Evolutionary conservation across 2,329 filamentous ascomycete species (phyloP), one percentile per base, ranked within the genome.

Genomic region (Teratosphaeria nubilosa): DNA sequence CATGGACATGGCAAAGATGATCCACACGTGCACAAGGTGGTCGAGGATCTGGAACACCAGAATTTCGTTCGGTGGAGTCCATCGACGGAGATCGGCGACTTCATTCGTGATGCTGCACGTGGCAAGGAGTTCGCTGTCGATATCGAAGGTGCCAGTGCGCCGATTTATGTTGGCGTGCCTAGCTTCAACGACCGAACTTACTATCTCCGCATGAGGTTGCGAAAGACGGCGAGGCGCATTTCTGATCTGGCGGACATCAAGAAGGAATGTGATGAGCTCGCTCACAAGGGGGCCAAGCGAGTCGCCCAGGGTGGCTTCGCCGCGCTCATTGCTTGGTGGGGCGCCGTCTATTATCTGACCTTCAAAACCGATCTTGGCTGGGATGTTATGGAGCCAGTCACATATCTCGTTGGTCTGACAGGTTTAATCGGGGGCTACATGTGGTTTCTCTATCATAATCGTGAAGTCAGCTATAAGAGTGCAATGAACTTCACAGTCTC

Each of bases 401-500:
- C 90, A 34, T 96, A 96, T 69, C 83, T 96, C 16, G 90, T 88
- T 1, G 88, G 90, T n/a, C 78, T 96, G 63, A 84, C 86, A 0
- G 91, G 88, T 13, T 83, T 96, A 68, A 95, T 96, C 77, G 86
- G 86, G 7, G 91, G 90, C 64, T 96, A 96, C 68, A 78, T 95
- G 56, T 96, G 90, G 90, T 96, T 96, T 71, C 77, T 96, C 13
- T 95, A 91, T 74, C 89, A 96, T 76, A 95, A 91, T 74, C 84
- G 88, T 22, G 91, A 96, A 73, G 85, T 95, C 51, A 62, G 84
- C 63, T 96, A 96, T 77, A 86, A 88, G 64, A 86, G 86, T 2
- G 90, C 91, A 30, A 84, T 96, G 76, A 91, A 95, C 70, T 81
- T 95, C 56, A 96, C 91, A 6, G 87, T 96, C 41, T 89, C 84